Base-by-base conservation (phyloP, 192 early-diverging fungal genomes). In the Thoreauomyces humboldtii region DNA sequence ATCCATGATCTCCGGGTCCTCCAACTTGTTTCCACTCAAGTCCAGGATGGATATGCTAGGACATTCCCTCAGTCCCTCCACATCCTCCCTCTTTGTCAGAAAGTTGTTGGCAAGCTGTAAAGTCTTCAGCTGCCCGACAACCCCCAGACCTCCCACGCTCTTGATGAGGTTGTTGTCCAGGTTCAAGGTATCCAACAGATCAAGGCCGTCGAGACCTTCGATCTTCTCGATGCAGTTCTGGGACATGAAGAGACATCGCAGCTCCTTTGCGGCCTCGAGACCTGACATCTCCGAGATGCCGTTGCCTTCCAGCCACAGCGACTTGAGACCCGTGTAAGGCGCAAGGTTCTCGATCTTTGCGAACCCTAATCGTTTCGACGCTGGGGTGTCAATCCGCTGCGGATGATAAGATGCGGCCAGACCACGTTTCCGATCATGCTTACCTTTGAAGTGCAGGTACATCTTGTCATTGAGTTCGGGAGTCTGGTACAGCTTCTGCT, bases 391-490 rank as follows among this genome's bases (percentile, higher is more conserved):
- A n/a, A n/a, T n/a, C n/a, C n/a, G 63, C 3, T 15, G 56, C 4
- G n/a, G 32, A 1, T 19, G 59, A 17, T 61, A 14, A 24, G 38
- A 41, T 41, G 17, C 38, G 9, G 38, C 53, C 22, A 21, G 12
- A 9, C 7, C 12, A 50, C 21, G 25, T 11, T 50, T 50, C n/a
- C n/a, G n/a, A n/a, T n/a, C n/a, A 9, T 15, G 12, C 44, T 17
- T 62, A 82, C 82, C 84, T 83, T 86, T 86, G 59, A 81, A 86
- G 50, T 86, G 84, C 45, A 86, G 75, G 38, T 86, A 86, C 14
- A 86, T 31, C 32, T 73, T 77, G 66, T 86, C 84, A 58, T 86
- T 86, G n/a, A 86, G 63, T 36, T 71, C 65, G 7, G 84, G 83
- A 1, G 83, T 86, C 36, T 71, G 61, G 50, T 86, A 86, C 0